Evolutionary conservation across 495 filamentous ascomycete genomes (phyloP).

Genomic region (Trichoderma virens): DNA sequence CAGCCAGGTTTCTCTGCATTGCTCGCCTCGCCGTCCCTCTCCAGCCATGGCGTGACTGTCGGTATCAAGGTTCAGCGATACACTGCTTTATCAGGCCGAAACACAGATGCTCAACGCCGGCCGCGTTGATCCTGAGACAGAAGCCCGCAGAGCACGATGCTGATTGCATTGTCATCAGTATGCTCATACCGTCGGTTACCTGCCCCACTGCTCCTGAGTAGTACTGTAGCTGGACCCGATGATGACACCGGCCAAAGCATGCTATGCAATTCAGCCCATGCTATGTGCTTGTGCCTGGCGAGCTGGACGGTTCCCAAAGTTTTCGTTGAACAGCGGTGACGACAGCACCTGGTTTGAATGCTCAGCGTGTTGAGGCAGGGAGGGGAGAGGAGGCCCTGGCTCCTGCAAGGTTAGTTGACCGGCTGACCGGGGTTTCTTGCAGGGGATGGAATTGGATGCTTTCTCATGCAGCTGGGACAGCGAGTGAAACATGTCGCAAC

Average conservation of each 20-base stretch:
- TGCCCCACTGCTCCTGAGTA: not conserved
- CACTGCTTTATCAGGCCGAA: not conserved
- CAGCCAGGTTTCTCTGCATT: not conserved
- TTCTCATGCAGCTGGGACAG: not conserved
- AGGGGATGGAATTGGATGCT: conserved; percentile 8
- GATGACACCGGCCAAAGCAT: not conserved
- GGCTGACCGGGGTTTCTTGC: not conserved
- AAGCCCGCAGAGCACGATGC: not conserved
- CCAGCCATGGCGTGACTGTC: conserved; percentile 5
- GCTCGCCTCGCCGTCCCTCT: not conserved
- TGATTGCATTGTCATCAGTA: not conserved
- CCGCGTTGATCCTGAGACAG: not conserved
- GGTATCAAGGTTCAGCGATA: not conserved
- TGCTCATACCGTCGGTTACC: not conserved
- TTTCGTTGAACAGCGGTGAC: conserved; percentile 7
- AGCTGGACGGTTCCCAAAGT: not conserved
- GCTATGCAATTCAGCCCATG: not conserved
- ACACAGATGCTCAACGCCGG: not conserved
- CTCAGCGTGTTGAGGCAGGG: conserved; percentile 1
- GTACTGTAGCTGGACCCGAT: not conserved
- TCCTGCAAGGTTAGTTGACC: conserved; percentile 8
- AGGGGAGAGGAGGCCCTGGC: not conserved
- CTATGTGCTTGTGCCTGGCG: not conserved
- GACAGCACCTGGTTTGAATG: not conserved
- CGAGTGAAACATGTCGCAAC: conserved; percentile 9